Percentiles rank a stretch among this genome's conserved stretches.
Conservation (phyloP, 345 rosid species). For the Mangifera indica region DNA sequence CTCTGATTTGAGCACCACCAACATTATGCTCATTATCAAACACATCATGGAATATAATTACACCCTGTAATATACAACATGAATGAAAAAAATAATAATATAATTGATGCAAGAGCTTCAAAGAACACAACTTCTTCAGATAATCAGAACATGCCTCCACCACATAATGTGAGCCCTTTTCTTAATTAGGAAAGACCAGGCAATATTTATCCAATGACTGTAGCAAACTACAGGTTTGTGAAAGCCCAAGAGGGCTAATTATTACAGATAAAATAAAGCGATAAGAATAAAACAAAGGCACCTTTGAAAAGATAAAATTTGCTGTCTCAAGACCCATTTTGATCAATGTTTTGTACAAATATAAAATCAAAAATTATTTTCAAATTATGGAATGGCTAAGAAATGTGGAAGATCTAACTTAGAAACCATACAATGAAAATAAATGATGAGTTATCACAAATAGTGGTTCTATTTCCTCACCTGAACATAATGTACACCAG, state of each 20-base stretch:
- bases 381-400: neutral
- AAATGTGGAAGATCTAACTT: neutral
- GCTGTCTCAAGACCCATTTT: neutral
- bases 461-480: conserved; percentile 34
- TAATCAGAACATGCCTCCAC: neutral
- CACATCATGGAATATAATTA: conserved; percentile 90
- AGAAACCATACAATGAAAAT: conserved; percentile 3
- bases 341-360: neutral
- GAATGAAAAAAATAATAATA: conserved; percentile 5
- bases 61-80: conserved; percentile 61
- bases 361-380: neutral
- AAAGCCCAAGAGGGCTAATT: neutral
- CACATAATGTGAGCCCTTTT: neutral
- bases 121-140: neutral
- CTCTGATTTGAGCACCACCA: conserved; percentile 89
- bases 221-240: neutral
- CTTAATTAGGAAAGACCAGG: neutral
- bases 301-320: neutral
- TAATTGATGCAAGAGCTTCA: neutral
- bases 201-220: neutral
- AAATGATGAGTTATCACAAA: neutral
- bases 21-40: conserved; percentile 86
- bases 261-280: neutral
- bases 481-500: conserved; percentile 96
- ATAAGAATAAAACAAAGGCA: neutral